Evolutionary conservation across 768 basidiomycete species (phyloP).

Genomic region (Rhizopogon rudus): DNA sequence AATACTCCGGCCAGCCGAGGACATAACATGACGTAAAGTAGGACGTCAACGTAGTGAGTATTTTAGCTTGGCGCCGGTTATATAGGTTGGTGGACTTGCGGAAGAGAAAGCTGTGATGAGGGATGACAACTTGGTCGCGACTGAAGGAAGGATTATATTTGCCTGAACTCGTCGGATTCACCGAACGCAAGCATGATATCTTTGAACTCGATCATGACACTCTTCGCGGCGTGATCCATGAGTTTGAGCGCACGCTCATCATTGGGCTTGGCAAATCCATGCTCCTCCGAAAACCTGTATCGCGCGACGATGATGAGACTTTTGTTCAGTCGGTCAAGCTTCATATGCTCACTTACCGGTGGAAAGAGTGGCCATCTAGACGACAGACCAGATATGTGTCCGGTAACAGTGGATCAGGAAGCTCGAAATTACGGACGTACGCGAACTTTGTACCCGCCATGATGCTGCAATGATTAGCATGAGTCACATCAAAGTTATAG

Average conservation of each 20-base stretch:
- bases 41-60: conserved; percentile 77
- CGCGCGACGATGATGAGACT: background rate
- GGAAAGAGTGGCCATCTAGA: conserved; percentile 91
- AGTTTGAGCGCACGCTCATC: conserved; percentile 80
- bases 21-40: conserved; percentile 90
- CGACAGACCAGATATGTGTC: conserved; percentile 82
- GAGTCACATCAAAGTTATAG: too few species aligned
- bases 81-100: conserved; percentile 71
- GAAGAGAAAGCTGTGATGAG: conserved; percentile 70
- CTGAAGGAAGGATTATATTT: conserved; percentile 8
- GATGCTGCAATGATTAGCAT: background rate
- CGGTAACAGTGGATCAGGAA: conserved; percentile 81
- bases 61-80: conserved; percentile 84
- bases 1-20: conserved; percentile 77
- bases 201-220: conserved; percentile 75
- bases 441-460: conserved; percentile 96
- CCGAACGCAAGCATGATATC: conserved; percentile 90
- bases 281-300: conserved; percentile 76
- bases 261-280: conserved; percentile 87
- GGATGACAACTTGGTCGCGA: background rate
- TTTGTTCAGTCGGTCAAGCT: background rate
- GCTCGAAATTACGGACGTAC: conserved; percentile 87
- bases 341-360: conserved; percentile 52
- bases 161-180: conserved; percentile 98
- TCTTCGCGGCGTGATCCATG: conserved; percentile 87